Evolutionary conservation across 495 filamentous ascomycete species (phyloP), one percentile per base, ranked within the genome.

Genomic region (Astrothelium subdiscretum): DNA sequence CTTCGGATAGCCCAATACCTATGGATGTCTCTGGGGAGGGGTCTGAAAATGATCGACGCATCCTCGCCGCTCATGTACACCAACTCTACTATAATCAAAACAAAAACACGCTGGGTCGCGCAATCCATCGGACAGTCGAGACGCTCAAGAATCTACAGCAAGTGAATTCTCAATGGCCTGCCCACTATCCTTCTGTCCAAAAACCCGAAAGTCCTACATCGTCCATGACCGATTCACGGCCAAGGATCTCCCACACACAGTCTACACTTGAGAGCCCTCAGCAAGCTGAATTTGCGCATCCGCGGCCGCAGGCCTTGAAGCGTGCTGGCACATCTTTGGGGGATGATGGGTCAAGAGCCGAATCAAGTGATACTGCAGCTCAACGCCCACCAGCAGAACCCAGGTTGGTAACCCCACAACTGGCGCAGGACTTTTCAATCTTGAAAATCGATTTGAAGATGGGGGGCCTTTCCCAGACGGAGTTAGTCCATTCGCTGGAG

Each of bases 401-500:
- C 1, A 79, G 94, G 60, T 79, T 98, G 59, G 86, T 97, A 67
- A 91, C 89, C 18, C 91, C 91, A 24, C 88, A 97, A 75, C 92
- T 97, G 62, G 90, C 92, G 3, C 90, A 96, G 59, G 89, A 98
- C 64, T 98, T 97, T 67, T 96, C 91, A 0, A 86, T 98, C 42
- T 75, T 98, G 61, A 98, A 97, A 74, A 74, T 98, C 63, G 92
- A 98, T 70, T 72, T 97, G 68, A 97, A 97, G 71, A 80, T 98
- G 40, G 92, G 91, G 20, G 80, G 86, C 12, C 68, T 95, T 43
- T 87, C 89, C 26, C 94, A 96, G 70, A 80, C 89, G 0, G 94
- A 97, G 66, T 81, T 97, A 26, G 92, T 97, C 20, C 95, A 97
- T 74, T 97, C 94, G n/a, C 73, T 97, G 67, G 92, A 97, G 70